phyloP scores from a whole-genome alignment of 129 eudicot genomes.

The carrot (Daucus carota) region DH1_v3.0 NC_030383.2:45627001-45627500 shows the following conservation, averaged over 20 bases:
- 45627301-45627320: slow-evolving; percentile 14
- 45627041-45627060: slow-evolving; percentile 17
- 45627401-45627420: slow-evolving; percentile 3
- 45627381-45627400: not conserved
- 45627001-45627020: slow-evolving; percentile 23
- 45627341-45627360: not conserved
- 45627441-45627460: slow-evolving; percentile 6
- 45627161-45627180: slow-evolving; percentile 16
- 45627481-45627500: not conserved
- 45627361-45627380: slow-evolving; percentile 6
- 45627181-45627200: slow-evolving; percentile 9
- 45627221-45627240: slow-evolving; percentile 17
- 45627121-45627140: slow-evolving; percentile 16
- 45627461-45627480: not conserved
- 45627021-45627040: slow-evolving; percentile 18
- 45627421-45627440: not conserved
- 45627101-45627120: slow-evolving; percentile 16
- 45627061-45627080: slow-evolving; percentile 20
- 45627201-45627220: slow-evolving; percentile 11
- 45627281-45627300: slow-evolving; percentile 2
- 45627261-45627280: slow-evolving; percentile 6
- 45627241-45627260: not conserved
- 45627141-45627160: slow-evolving; percentile 13
- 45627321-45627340: not conserved
- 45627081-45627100: slow-evolving; percentile 1